phyloP scores from a whole-genome alignment of 2,329 filamentous ascomycete species.

The Neofusicoccum cordaticola region DNA sequence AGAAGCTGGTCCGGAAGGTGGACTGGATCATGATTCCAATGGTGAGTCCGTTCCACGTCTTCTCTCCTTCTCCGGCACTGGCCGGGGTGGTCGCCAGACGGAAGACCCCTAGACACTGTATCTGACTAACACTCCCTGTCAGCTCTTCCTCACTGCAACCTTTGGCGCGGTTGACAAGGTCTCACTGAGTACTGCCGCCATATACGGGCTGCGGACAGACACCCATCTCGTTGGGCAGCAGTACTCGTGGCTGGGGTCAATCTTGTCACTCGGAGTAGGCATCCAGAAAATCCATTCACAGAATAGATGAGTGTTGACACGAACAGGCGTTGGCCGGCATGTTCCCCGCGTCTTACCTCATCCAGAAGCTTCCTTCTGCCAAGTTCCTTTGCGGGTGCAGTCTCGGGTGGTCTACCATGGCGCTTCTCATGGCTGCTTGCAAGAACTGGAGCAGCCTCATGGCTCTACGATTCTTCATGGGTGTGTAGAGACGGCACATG shows the following conservation, averaged over 20 bases:
- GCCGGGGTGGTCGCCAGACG: too few species aligned
- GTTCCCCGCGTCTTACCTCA: conserved; percentile 15
- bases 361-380: conserved; percentile 15
- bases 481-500: neutral
- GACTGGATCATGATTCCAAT: conserved; percentile 17
- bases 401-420: conserved; percentile 11
- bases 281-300: neutral
- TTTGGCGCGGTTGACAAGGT: conserved; percentile 45
- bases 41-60: conserved; percentile 46
- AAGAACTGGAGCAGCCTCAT: conserved; percentile 13
- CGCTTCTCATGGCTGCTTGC: conserved; percentile 24
- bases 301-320: neutral
- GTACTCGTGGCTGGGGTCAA: conserved; percentile 60
- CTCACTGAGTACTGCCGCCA: conserved; percentile 43
- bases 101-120: too few species aligned
- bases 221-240: conserved; percentile 48
- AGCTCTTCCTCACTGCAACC: conserved; percentile 14
- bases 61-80: conserved; percentile 24
- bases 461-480: conserved; percentile 30
- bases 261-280: conserved; percentile 46
- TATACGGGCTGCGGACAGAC: conserved; percentile 51
- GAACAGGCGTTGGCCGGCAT: conserved; percentile 6
- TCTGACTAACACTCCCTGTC: neutral
- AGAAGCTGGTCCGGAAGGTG: conserved; percentile 19
- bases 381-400: conserved; percentile 13